A percentile compares a stretch with the other conserved stretches of the same genome.
Evolutionary conservation across 192 early-diverging fungal species (phyloP).

Genomic region (Linnemannia elongata): DNA sequence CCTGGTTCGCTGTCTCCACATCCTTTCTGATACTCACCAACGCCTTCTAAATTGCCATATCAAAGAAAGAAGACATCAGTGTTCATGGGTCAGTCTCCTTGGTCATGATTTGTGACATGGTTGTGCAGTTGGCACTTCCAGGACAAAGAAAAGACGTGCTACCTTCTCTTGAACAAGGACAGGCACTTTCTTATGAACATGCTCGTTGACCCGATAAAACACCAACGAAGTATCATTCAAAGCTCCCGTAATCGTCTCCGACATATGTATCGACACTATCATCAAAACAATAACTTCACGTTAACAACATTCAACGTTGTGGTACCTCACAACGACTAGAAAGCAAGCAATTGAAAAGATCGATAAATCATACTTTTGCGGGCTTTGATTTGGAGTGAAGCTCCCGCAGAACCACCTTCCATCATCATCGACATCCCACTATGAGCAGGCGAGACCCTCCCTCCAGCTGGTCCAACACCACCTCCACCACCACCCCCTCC

Average conservation of each 20-base stretch:
- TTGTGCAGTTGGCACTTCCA: background rate
- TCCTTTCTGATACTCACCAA: conserved; percentile 13
- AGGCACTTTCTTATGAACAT: conserved; percentile 50
- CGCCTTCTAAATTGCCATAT: conserved; percentile 24
- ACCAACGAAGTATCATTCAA: conserved; percentile 44
- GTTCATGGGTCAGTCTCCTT: background rate
- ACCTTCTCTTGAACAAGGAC: conserved; percentile 52
- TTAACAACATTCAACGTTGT: background rate
- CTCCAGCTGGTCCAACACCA: background rate
- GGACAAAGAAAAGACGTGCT: background rate
- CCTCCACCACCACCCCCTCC: background rate
- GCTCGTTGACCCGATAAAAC: conserved; percentile 49
- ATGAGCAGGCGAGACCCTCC: conserved; percentile 29
- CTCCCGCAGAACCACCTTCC: conserved; percentile 25
- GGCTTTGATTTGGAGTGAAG: conserved; percentile 29
- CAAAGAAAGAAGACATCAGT: background rate
- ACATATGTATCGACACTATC: conserved; percentile 41
- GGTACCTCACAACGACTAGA: too few species aligned
- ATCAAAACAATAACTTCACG: background rate
- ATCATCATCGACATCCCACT: conserved; percentile 41
- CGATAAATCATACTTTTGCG: conserved; percentile 22
- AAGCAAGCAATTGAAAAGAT: background rate
- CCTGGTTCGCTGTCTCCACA: conserved; percentile 45
- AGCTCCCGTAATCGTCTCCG: conserved; percentile 30
- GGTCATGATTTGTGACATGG: background rate